Base-by-base conservation (phyloP, 202 grass and related monocot species). In the Tripidium arundinaceum region DNA sequence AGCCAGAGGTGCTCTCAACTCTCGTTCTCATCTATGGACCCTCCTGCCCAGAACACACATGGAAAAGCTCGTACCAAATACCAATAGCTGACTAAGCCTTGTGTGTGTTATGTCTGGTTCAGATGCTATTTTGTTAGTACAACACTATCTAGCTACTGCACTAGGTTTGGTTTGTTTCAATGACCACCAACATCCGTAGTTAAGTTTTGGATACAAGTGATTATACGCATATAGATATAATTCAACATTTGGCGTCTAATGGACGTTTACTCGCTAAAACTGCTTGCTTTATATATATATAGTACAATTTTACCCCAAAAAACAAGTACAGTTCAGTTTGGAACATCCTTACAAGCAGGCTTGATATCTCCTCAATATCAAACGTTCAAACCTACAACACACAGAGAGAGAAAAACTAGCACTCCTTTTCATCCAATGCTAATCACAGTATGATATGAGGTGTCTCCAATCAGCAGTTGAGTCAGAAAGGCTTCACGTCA, bases 401-500 rank as follows among this genome's bases (percentile, higher is more conserved):
- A n/a, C n/a, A n/a, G n/a, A n/a, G n/a, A n/a, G n/a, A n/a, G n/a
- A n/a, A n/a, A n/a, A n/a, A n/a, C n/a, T n/a, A 40, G 26, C 60
- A 59, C 60, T 50, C 68, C 8, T 47, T 79, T 40, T 68, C 65
- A 25, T 45, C 4, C 25, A 8, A 4, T 25, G 29, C 66, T 67
- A 72, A 72, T 25, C 29, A 72, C 55, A 65, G 37, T 57, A 57
- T n/a, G n/a, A n/a, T n/a, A n/a, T 49, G 39, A 13, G 29, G 1
- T 68, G 31, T 38, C 61, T 21, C 78, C 83, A 86, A 89, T 78
- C 71, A 82, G 39, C 24, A 68, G 60, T 42, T 46, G 26, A 74
- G 83, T 89, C 61, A 89, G 64, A 81, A 37, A 85, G 25, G 67
- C 49, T 82, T 68, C 66, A 68, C 31, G 42, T 82, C 4, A 89